A percentile compares a stretch with the other conserved stretches of the same genome.
Conservation (phyloP, 1,284 basidiomycete species). For the Mycosarcoma mackinlayi region DNA sequence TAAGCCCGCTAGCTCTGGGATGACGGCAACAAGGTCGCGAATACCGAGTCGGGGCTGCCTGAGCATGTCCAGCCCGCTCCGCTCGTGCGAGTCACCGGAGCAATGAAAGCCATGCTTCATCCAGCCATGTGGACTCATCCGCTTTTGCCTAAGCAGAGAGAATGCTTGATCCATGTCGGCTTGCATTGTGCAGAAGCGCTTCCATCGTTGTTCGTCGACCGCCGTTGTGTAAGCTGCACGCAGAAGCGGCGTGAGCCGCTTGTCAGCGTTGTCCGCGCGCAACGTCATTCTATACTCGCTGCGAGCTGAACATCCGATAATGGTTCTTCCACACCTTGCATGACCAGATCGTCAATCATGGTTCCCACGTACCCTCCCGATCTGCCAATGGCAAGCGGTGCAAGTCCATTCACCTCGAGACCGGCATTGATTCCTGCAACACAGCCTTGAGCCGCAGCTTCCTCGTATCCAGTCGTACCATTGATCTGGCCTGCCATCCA, state of each 20-base stretch:
- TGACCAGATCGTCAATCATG: constrained; percentile 87
- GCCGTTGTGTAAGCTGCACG: constrained; percentile 74
- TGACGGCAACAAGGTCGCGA: constrained; percentile 70
- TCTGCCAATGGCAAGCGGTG: constrained; percentile 77
- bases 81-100: constrained; percentile 60
- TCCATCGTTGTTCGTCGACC: constrained; percentile 77
- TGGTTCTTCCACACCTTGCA: constrained; percentile 87
- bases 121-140: constrained; percentile 67
- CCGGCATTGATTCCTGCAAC: constrained; percentile 89
- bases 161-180: constrained; percentile 73
- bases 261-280: constrained; percentile 86
- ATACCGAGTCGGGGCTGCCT: constrained; percentile 75
- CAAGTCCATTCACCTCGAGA: constrained; percentile 73
- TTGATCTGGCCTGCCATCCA: constrained; percentile 61
- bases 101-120: constrained; percentile 62
- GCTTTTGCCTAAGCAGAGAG: constrained; percentile 71
- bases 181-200: constrained; percentile 71
- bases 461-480: constrained; percentile 88
- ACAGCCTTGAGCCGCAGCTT: constrained; percentile 86
- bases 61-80: constrained; percentile 79
- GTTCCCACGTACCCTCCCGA: constrained; percentile 87
- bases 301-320: constrained; percentile 93
- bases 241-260: constrained; percentile 74
- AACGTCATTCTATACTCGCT: constrained; percentile 89
- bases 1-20: constrained; percentile 74